Evolutionary conservation across 352 stramenopile genomes (phyloP), one percentile per base, ranked within the genome.

Genomic region (Globisporangium ultimum): DNA sequence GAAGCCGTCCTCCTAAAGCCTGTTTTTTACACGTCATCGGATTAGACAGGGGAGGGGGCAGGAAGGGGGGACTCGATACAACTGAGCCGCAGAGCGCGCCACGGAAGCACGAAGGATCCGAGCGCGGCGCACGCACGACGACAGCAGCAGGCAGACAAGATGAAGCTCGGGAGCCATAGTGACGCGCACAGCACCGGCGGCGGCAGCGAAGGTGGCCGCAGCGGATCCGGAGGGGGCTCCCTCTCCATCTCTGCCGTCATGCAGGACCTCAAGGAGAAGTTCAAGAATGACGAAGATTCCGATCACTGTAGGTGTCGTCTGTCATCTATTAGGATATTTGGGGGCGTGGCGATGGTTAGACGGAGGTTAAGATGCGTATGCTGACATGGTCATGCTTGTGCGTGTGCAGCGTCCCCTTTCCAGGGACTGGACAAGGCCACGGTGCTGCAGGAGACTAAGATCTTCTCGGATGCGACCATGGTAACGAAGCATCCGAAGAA

Each of bases 211-310:
- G 68, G 78, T 24, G 63, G 73, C 15, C 65, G 69, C 41, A 57
- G 67, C 11, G 63, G 61, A 59, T 59, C 28, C 8, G 66, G 54
- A 53, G 79, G 70, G 66, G 57, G 68, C 32, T 61, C 71, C 34
- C 67, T 81, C 28, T 76, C 80, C 28, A 84, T 95, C 56, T 88
- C 84, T n/a, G 89, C 82, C 9, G 83, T 93, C 48, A 96, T 99
- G 71, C 93, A 98, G 55, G 92, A 96, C 53, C 86, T 98, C 42
- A 98, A 98, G 74, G 97, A 99, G 72, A 99, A 99, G 83, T 99
- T 99, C 70, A 99, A 99, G 78, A 97, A 98, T 61, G 97, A 99
- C 62, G 95, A 98, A 61, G 96, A 98, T 60, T 45, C 40, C 13
- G 95, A 98, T 58, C 80, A 93, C 54, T 73, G 84, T 91, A 72